Percentiles rank a stretch among this genome's conserved stretches.
phyloP scores from a whole-genome alignment of 768 basidiomycete genomes.

The Exidia glandulosa region DNA sequence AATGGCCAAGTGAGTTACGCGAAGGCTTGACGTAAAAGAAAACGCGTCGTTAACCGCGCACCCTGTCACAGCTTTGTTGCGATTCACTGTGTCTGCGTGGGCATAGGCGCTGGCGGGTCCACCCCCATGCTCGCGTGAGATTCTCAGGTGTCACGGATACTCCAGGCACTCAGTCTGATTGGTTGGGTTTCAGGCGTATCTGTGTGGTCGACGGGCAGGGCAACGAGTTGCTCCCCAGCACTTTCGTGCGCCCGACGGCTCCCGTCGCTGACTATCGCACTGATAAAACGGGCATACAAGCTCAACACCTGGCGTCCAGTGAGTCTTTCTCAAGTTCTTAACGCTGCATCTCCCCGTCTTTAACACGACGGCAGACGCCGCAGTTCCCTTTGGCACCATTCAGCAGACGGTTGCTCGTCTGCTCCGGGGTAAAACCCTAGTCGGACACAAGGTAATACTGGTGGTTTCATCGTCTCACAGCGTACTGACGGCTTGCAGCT shows the following conservation, averaged over 20 bases:
- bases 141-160: not conserved
- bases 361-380: slow-evolving; percentile 16
- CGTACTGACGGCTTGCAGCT: not conserved
- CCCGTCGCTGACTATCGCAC: slow-evolving; percentile 67
- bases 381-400: slow-evolving; percentile 37
- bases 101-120: not conserved
- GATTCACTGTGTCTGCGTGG: not conserved
- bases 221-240: slow-evolving; percentile 32
- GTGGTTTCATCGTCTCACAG: slow-evolving; percentile 23
- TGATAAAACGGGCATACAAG: slow-evolving; percentile 41
- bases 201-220: slow-evolving; percentile 41
- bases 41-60: not conserved
- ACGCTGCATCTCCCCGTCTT: not conserved
- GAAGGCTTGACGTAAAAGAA: not conserved
- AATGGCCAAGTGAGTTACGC: not conserved
- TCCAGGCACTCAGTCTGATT: not conserved
- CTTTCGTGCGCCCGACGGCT: slow-evolving; percentile 43
- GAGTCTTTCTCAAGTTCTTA: not conserved
- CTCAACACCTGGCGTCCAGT: slow-evolving; percentile 32
- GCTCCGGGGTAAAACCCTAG: slow-evolving; percentile 37
- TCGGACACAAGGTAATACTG: slow-evolving; percentile 45
- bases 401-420: slow-evolving; percentile 32
- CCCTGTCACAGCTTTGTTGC: not conserved
- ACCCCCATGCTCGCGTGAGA: not conserved
- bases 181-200: slow-evolving; percentile 29